These are phyloP conservation scores for Pyrenochaeta sp. DNA, from an alignment of 2,329 filamentous ascomycete species.

Conservation along the genomic window DNA sequence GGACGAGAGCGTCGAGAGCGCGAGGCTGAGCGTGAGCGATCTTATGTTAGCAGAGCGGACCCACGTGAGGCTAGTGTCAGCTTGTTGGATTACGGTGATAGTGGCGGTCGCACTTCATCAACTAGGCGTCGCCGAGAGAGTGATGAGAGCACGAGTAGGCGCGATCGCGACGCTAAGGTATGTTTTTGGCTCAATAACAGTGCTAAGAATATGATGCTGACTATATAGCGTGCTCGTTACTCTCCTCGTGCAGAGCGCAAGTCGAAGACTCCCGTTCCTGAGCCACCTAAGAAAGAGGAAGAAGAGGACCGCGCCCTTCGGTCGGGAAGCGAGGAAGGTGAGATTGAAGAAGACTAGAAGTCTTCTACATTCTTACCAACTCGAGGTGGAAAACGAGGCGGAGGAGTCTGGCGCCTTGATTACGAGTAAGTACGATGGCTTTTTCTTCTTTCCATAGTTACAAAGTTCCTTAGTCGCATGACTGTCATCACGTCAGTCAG, in stretches of 20 bases:
- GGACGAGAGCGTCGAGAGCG: slow-evolving; percentile 87
- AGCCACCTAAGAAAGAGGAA: slow-evolving; percentile 51
- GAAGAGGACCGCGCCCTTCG: slow-evolving; percentile 74
- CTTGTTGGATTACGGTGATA: slow-evolving; percentile 89
- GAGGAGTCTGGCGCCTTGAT: neutral
- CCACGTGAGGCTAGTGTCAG: slow-evolving; percentile 77
- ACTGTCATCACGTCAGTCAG: neutral
- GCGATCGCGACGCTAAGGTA: slow-evolving; percentile 57
- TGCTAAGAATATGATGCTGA: slow-evolving; percentile 17
- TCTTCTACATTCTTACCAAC: slow-evolving; percentile 8
- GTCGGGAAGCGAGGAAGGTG: slow-evolving; percentile 94
- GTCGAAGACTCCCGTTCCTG: slow-evolving; percentile 62
- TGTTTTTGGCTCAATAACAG: slow-evolving; percentile 12
- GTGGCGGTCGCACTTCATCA: slow-evolving; percentile 59
- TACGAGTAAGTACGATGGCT: neutral
- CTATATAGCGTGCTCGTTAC: slow-evolving; percentile 57
- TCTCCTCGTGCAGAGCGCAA: slow-evolving; percentile 63
- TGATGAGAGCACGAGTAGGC: slow-evolving; percentile 61
- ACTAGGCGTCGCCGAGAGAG: slow-evolving; percentile 77
- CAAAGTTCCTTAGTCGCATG: neutral
- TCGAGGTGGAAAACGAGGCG: slow-evolving; percentile 4
- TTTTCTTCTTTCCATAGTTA: neutral
- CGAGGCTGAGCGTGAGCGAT: slow-evolving; percentile 87
- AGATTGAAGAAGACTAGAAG: slow-evolving; percentile 81
- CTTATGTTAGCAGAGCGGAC: slow-evolving; percentile 81